Conservation (phyloP, 2,329 filamentous ascomycete genomes). For the Lachnum nothofagi region DNA sequence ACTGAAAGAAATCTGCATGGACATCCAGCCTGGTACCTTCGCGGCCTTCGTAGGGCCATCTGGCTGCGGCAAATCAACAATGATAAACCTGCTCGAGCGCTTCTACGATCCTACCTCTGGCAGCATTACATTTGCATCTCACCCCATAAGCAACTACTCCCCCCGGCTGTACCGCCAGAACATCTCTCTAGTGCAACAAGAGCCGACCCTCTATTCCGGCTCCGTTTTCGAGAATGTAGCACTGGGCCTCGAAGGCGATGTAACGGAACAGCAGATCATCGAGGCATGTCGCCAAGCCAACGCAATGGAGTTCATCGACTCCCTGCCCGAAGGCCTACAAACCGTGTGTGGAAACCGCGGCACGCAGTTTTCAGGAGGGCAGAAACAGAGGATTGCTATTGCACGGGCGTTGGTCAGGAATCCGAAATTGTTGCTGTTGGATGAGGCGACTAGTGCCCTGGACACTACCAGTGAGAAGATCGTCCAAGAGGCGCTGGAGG, state of each 20-base stretch:
- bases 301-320: constrained; percentile 46
- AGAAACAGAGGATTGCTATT: constrained; percentile 50
- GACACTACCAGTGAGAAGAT: constrained; percentile 71
- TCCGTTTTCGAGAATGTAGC: constrained; percentile 64
- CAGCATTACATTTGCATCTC: constrained; percentile 4
- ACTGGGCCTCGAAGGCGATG: constrained; percentile 46
- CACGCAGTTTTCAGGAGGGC: constrained; percentile 46
- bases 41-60: constrained; percentile 40
- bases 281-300: constrained; percentile 45
- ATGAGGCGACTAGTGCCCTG: constrained; percentile 74
- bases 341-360: constrained; percentile 44
- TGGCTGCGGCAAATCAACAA: constrained; percentile 55
- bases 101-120: constrained; percentile 71
- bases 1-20: too few relatives aligned
- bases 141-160: constrained; percentile 51
- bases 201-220: constrained; percentile 63
- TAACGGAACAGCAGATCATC: constrained; percentile 41
- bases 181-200: constrained; percentile 66
- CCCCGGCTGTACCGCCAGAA: constrained; percentile 56
- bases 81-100: constrained; percentile 63
- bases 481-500: constrained; percentile 65
- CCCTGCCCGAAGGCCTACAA: constrained; percentile 44
- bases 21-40: too few relatives aligned
- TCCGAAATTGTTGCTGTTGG: constrained; percentile 55
- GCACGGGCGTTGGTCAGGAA: constrained; percentile 48